Conservation (phyloP, 306 rosid genomes). For the Urtica urens region DNA sequence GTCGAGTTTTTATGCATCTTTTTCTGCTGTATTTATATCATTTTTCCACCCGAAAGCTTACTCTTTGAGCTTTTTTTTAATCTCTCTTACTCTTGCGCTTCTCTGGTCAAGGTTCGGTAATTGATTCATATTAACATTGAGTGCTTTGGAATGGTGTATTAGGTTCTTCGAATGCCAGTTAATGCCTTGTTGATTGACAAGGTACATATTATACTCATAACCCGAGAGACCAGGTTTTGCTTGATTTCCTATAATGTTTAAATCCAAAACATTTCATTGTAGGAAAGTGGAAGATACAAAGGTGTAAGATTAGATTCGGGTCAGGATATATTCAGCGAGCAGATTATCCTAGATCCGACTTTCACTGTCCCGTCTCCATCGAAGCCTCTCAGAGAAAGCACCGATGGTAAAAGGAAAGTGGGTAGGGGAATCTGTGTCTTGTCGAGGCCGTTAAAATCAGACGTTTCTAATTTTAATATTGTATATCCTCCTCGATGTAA, state of each 20-base stretch:
- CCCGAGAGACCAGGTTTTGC: neutral
- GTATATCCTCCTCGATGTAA: slow-evolving; percentile 87
- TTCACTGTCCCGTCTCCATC: slow-evolving; percentile 31
- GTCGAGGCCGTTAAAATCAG: slow-evolving; percentile 51
- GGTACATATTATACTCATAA: slow-evolving; percentile 28
- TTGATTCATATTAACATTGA: slow-evolving; percentile 18
- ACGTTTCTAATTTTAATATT: slow-evolving; percentile 45
- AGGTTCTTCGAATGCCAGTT: slow-evolving; percentile 90
- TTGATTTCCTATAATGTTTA: slow-evolving; percentile 7
- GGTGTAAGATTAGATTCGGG: slow-evolving; percentile 89
- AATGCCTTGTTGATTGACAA: slow-evolving; percentile 58
- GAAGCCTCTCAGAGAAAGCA: slow-evolving; percentile 29
- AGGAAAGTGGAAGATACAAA: slow-evolving; percentile 54
- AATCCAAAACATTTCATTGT: slow-evolving; percentile 23
- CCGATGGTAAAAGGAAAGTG: slow-evolving; percentile 41
- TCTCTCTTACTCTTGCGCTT: neutral
- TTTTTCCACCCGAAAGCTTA: neutral
- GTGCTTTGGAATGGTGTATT: slow-evolving; percentile 23
- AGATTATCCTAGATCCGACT: slow-evolving; percentile 69
- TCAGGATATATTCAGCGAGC: slow-evolving; percentile 61
- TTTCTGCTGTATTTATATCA: neutral
- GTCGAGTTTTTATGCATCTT: no score
- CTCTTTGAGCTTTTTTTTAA: neutral
- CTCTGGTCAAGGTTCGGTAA: neutral
- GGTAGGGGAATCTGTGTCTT: slow-evolving; percentile 92